phyloP scores from a whole-genome alignment of 2,329 filamentous ascomycete genomes.

The Cyphellophora attinorum region DNA sequence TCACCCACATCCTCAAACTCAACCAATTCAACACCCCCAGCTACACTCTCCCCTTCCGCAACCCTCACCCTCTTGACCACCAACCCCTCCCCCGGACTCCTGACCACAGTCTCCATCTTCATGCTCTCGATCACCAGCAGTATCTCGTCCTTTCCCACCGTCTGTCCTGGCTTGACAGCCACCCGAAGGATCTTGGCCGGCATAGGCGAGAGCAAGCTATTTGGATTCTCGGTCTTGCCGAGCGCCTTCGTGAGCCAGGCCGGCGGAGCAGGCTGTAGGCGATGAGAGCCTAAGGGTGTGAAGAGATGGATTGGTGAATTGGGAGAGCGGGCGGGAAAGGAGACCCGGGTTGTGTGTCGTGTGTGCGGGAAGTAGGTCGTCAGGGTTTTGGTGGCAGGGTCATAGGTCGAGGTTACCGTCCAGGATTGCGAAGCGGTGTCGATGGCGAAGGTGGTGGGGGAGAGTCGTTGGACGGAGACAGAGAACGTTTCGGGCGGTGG shows the following conservation, averaged over 20 bases:
- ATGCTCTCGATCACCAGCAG: slow-evolving; percentile 86
- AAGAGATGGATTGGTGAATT: slow-evolving; percentile 59
- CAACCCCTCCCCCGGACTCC: slow-evolving; percentile 60
- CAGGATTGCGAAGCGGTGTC: slow-evolving; percentile 26
- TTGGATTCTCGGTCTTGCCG: slow-evolving; percentile 67
- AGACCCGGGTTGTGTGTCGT: slow-evolving; percentile 68
- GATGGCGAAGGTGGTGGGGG: slow-evolving; percentile 39
- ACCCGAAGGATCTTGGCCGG: slow-evolving; percentile 92
- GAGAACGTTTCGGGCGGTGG: slow-evolving; percentile 14
- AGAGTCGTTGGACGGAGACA: slow-evolving; percentile 44
- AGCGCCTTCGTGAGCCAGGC: slow-evolving; percentile 81
- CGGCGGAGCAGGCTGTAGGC: slow-evolving; percentile 49
- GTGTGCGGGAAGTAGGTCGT: slow-evolving; percentile 74
- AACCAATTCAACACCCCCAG: slow-evolving; percentile 64
- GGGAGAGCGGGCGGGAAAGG: slow-evolving; percentile 28
- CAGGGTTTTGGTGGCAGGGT: slow-evolving; percentile 40
- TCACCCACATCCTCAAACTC: slow-evolving; percentile 52
- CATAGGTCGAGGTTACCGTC: slow-evolving; percentile 39
- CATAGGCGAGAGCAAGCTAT: slow-evolving; percentile 88
- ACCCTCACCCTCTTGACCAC: slow-evolving; percentile 64
- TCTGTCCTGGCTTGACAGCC: slow-evolving; percentile 72
- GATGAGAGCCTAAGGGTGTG: slow-evolving; percentile 53
- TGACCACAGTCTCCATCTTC: slow-evolving; percentile 83
- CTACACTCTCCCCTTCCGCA: slow-evolving; percentile 70
- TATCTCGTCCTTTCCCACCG: slow-evolving; percentile 74